These are phyloP conservation scores for Leccinum variicolor DNA, from an alignment of 768 basidiomycete genomes.

Conservation along the genomic window DNA sequence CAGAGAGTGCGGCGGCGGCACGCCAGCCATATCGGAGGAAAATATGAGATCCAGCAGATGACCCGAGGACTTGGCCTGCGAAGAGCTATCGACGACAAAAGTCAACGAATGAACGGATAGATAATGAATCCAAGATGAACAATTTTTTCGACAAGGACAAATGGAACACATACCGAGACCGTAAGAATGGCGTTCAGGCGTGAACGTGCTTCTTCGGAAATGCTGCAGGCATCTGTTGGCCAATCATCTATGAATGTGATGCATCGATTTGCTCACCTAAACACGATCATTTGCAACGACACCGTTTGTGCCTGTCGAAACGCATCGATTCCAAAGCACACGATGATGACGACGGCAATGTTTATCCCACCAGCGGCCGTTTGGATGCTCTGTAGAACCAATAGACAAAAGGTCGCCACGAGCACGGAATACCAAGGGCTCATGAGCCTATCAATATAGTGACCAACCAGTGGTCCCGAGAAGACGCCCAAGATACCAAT, in stretches of 20 bases:
- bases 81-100: conserved; percentile 20
- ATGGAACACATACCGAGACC: conserved; percentile 21
- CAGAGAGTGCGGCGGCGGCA: conserved; percentile 28
- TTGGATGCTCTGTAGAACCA: conserved; percentile 31
- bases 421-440: conserved; percentile 44
- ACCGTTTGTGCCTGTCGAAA: conserved; percentile 41
- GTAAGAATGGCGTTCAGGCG: conserved; percentile 30
- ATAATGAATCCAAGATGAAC: not conserved
- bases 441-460: conserved; percentile 30
- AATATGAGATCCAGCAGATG: conserved; percentile 38
- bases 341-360: conserved; percentile 38
- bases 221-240: conserved; percentile 12
- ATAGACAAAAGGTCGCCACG: conserved; percentile 28
- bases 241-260: not conserved
- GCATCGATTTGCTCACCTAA: conserved; percentile 14
- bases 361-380: conserved; percentile 36
- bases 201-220: conserved; percentile 27
- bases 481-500: conserved; percentile 41
- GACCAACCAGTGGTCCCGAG: conserved; percentile 26
- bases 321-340: conserved; percentile 40
- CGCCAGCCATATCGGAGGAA: conserved; percentile 42
- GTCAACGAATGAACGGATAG: not conserved
- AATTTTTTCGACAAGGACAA: not conserved
- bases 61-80: conserved; percentile 42
- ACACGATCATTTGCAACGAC: conserved; percentile 26